Evolutionary conservation across 2,329 filamentous ascomycete genomes (phyloP).

Genomic region (Trichophyton equinum): DNA sequence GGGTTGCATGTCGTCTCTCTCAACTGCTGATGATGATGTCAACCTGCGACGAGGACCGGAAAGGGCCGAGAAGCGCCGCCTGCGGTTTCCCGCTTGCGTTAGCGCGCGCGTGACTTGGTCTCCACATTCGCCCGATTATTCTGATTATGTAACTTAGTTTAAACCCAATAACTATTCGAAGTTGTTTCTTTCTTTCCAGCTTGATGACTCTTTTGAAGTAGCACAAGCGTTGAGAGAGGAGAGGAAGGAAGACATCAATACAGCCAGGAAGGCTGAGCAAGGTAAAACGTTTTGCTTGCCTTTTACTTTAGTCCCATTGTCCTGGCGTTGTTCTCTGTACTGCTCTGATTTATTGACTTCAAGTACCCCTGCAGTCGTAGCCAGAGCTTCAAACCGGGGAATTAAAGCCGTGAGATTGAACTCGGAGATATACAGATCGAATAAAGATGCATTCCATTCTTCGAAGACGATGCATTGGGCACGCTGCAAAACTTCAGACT

Average conservation of each 20-base stretch:
- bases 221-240: background rate
- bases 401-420: no score
- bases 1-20: background rate
- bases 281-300: background rate
- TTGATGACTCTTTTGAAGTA: background rate
- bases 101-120: background rate
- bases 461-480: conserved; percentile 4
- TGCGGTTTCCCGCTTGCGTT: background rate
- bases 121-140: background rate
- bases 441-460: conserved; percentile 6
- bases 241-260: background rate
- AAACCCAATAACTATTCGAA: background rate
- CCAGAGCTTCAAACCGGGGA: background rate
- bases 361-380: background rate
- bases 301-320: background rate
- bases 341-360: background rate
- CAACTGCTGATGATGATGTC: background rate
- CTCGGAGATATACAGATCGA: no score
- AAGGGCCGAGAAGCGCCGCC: background rate
- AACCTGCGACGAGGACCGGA: background rate
- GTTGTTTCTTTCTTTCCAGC: background rate
- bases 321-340: background rate
- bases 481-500: conserved; percentile 15
- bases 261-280: background rate
- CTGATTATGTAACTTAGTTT: background rate